These are phyloP conservation scores for Coemansia sp. DNA, from an alignment of 192 early-diverging fungal species.

Conservation along the genomic window DNA sequence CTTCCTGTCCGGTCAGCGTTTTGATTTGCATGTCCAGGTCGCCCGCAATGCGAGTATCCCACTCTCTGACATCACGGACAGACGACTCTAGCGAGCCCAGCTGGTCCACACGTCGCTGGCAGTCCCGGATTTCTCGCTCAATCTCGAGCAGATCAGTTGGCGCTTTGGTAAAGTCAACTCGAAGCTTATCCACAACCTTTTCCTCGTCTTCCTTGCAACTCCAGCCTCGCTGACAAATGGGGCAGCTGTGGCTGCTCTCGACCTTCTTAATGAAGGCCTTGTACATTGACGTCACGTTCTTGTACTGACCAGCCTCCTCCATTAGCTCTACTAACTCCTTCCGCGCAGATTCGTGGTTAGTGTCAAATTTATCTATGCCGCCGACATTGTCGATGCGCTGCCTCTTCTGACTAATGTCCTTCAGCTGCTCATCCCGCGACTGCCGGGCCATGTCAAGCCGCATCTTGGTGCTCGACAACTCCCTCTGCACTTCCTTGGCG, in stretches of 20 bases:
- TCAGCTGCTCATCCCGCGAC: conserved; percentile 32
- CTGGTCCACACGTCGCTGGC: conserved; percentile 23
- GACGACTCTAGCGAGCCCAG: conserved; percentile 25
- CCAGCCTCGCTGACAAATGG: conserved; percentile 81
- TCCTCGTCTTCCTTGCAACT: conserved; percentile 49
- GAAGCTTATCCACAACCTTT: conserved; percentile 38
- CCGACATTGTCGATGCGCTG: conserved; percentile 24
- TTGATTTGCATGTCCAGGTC: conserved; percentile 51
- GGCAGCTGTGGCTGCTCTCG: conserved; percentile 68
- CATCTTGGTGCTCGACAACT: conserved; percentile 24
- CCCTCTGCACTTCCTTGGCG: conserved; percentile 12
- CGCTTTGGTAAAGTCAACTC: conserved; percentile 44
- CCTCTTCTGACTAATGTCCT: conserved; percentile 15
- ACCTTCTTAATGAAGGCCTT: conserved; percentile 63
- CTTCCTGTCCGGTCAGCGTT: conserved; percentile 40
- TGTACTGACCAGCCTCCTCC: conserved; percentile 38
- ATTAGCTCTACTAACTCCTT: conserved; percentile 55
- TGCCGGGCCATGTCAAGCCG: conserved; percentile 39
- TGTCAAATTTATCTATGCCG: conserved; percentile 21
- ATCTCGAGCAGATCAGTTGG: conserved; percentile 40
- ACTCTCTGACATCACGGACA: conserved; percentile 42
- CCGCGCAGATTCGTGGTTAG: conserved; percentile 30
- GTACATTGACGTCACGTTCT: conserved; percentile 65
- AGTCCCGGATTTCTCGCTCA: conserved; percentile 27
- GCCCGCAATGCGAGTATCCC: conserved; percentile 22